Evolutionary conservation across 1,284 basidiomycete species (phyloP), one percentile per base, ranked within the genome.

Genomic region (Malassezia obtusa): DNA sequence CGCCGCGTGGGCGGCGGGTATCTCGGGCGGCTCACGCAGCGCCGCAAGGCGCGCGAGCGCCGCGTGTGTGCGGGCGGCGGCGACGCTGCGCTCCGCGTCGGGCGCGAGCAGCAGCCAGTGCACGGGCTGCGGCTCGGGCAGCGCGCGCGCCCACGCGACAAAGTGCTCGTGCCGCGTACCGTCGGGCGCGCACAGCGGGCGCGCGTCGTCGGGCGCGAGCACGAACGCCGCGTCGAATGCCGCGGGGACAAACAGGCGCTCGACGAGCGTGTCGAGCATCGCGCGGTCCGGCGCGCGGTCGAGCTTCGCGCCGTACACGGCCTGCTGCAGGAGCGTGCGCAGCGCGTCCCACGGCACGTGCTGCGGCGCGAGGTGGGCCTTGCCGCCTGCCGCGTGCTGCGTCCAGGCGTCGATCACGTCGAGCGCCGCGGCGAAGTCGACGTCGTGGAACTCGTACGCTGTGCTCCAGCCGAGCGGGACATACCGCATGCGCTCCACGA

Each of bases 381-480:
- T 45, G 3, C 65, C 61, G 37, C 65, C 64, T 15, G 71, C 64
- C 12, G 66, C 63, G n/a, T 63, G 52, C 0, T 41, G 49, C 7
- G 69, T 56, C 63, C 70, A 72, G 2, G 59, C 61, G 37, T 72
- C 70, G 41, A 73, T 69, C 5, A 65, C 63, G 45, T 65, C 58
- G 25, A 70, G 59, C 24, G 71, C 70, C 12, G 70, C 62, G 40
- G 63, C 61, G 4, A 67, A 62, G 41, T 73, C 71, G 26, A 67
- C 67, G 45, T 73, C 68, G 58, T 70, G 69, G 57, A 73, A 72
- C 57, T 73, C 71, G 50, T 72, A 71, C 21, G 62, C 52, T 37
- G 64, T 65, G 2, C 63, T 65, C 68, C 68, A 73, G 25, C 71
- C 71, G 10, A 71, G 53, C 14, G 71, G 69, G 8, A 65, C 67